Evolutionary conservation across 192 early-diverging fungal genomes (phyloP), one percentile per base, ranked within the genome.

Genomic region (Funneliformis geosporum): DNA sequence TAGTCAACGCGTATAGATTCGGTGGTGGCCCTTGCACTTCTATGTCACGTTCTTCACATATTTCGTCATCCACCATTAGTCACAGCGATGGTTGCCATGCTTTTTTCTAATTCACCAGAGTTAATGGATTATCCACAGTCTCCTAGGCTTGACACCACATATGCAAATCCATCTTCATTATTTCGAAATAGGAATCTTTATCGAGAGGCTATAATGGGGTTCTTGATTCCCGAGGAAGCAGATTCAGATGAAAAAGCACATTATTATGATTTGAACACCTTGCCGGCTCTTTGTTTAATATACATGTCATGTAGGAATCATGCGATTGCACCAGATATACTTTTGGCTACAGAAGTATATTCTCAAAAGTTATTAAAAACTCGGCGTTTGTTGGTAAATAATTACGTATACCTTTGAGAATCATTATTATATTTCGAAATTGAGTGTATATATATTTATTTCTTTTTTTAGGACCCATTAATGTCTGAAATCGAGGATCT

Each of bases 1-100:
- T 82, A 85, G 84, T 38, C 60, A 11, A 40, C 62, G 16, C 79
- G 79, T 27, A 68, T 83, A 16, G 73, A 50, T 60, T 81, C 84
- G 25, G 42, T 82, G 5, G 80, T 85, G 0, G 84, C 84, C 0
- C 42, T 85, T 1, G 82, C 84, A 4, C 71, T 85, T 14, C 71
- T 85, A 76, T 68, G 82, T 18, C 84, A 85, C n/a, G 84, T 82
- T 8, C 78, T 85, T 47, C 82, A 85, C 62, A 82, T 85, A 12
- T 81, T 85, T 10, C 82, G 81, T 46, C 70, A 85, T 42, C 78
- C 82, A 11, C 82, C 82, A 0, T 71, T 85, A 8, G 84, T 85
- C 9, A 83, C 80, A 1, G 80, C 82, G 0, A 42, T 83, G 64
- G 46, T 82, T 3, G 82, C 82, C 7, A 83, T 82, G 40, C 50